These are phyloP conservation scores for Fusarium xyrophilum DNA, from an alignment of 2,329 filamentous ascomycete species.

Conservation along the genomic window DNA sequence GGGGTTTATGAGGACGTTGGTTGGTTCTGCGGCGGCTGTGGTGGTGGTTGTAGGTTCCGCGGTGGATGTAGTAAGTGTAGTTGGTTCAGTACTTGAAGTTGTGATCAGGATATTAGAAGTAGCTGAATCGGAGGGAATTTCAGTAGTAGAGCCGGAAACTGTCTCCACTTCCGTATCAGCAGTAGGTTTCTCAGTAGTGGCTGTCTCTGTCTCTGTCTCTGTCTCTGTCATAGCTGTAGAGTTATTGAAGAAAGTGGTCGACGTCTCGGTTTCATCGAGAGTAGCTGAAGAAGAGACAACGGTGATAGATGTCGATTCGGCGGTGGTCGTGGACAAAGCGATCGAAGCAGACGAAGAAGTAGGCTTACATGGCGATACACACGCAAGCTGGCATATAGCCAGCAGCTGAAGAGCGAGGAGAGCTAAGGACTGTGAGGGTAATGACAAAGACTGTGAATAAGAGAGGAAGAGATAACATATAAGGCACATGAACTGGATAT, in stretches of 20 bases:
- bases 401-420: neutral
- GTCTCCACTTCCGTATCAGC: too few relatives aligned
- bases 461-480: neutral
- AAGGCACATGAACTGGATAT: neutral
- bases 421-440: neutral
- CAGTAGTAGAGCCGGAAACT: neutral
- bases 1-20: neutral
- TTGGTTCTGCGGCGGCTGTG: neutral
- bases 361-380: neutral
- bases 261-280: neutral
- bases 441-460: fast-evolving
- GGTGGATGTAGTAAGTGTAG: neutral
- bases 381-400: neutral
- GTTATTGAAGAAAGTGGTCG: neutral
- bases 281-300: neutral
- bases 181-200: neutral
- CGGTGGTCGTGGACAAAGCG: neutral
- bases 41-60: neutral
- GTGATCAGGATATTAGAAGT: neutral
- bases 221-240: neutral
- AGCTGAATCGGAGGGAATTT: fast-evolving
- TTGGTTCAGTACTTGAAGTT: neutral
- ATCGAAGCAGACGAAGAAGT: neutral
- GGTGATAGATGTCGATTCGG: fast-evolving
- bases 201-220: neutral